Conservation (phyloP, 1,139 yeast species). For the Wickerhamomyces sp. region DNA sequence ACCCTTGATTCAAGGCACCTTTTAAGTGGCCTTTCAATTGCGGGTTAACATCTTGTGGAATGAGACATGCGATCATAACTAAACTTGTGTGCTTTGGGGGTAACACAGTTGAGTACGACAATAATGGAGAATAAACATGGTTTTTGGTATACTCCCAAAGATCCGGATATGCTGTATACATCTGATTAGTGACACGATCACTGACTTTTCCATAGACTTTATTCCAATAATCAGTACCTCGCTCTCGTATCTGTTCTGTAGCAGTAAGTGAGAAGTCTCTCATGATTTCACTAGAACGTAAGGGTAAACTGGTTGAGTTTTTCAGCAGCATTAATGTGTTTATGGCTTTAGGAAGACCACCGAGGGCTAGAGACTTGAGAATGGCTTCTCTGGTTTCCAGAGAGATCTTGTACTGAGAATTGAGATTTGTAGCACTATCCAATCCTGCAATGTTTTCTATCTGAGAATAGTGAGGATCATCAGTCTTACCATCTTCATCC, state of each 20-base stretch:
- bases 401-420: conserved; percentile 33
- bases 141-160: conserved; percentile 70
- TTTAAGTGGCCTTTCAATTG: conserved; percentile 85
- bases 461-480: conserved; percentile 14
- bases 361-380: conserved; percentile 70
- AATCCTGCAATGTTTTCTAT: conserved; percentile 17
- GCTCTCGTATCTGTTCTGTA: conserved; percentile 26
- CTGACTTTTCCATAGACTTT: conserved; percentile 73
- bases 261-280: conserved; percentile 18
- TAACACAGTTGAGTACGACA: conserved; percentile 63
- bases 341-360: conserved; percentile 82
- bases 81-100: conserved; percentile 69
- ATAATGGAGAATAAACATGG: conserved; percentile 73
- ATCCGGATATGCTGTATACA: conserved; percentile 78
- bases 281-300: conserved; percentile 30
- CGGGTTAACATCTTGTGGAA: conserved; percentile 94
- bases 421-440: conserved; percentile 6
- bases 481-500: conserved; percentile 7
- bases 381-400: conserved; percentile 69
- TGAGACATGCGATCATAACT: conserved; percentile 72
- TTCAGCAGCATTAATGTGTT: conserved; percentile 68
- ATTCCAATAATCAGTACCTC: conserved; percentile 73
- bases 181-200: conserved; percentile 59
- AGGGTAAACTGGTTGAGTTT: conserved; percentile 54
- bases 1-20: conserved; percentile 83